These are phyloP conservation scores for Aureobasidium pullulans DNA, from an alignment of 2,329 filamentous ascomycete genomes.

Conservation along the genomic window DNA sequence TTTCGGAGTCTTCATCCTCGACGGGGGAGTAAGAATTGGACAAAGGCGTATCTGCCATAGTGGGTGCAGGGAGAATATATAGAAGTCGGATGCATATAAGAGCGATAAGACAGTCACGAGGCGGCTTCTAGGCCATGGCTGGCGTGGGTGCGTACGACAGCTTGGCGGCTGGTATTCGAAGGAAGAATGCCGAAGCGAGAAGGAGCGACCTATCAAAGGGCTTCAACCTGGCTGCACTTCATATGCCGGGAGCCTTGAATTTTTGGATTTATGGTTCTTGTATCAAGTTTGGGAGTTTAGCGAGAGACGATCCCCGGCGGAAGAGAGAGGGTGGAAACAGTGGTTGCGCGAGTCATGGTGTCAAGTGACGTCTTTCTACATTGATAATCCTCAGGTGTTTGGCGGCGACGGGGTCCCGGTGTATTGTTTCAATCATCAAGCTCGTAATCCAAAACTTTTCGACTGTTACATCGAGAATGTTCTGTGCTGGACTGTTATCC, in stretches of 20 bases:
- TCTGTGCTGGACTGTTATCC: not conserved
- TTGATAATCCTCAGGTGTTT: not conserved
- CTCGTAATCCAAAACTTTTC: not conserved
- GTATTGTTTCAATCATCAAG: not conserved
- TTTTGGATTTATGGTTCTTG: not conserved
- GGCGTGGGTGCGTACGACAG: not conserved
- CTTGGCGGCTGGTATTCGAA: not conserved
- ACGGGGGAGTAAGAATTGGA: not conserved
- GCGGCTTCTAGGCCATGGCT: not conserved
- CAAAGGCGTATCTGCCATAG: not conserved
- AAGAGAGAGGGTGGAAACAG: not conserved
- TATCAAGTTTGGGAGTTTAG: not conserved
- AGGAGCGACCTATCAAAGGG: not conserved
- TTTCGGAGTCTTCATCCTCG: not conserved
- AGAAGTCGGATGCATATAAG: not conserved
- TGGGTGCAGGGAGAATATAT: not conserved
- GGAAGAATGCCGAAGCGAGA: not conserved
- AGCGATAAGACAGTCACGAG: not conserved
- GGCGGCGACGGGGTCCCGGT: not conserved
- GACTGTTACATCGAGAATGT: not conserved
- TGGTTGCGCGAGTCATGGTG: not conserved
- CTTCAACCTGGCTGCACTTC: not conserved
- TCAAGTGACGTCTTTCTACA: conserved; percentile 7
- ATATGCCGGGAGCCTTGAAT: not conserved
- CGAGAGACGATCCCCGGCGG: not conserved